Evolutionary conservation across 108 stramenopile species (phyloP), one percentile per base, ranked within the genome.

Genomic region (Cyclotella baltica): DNA sequence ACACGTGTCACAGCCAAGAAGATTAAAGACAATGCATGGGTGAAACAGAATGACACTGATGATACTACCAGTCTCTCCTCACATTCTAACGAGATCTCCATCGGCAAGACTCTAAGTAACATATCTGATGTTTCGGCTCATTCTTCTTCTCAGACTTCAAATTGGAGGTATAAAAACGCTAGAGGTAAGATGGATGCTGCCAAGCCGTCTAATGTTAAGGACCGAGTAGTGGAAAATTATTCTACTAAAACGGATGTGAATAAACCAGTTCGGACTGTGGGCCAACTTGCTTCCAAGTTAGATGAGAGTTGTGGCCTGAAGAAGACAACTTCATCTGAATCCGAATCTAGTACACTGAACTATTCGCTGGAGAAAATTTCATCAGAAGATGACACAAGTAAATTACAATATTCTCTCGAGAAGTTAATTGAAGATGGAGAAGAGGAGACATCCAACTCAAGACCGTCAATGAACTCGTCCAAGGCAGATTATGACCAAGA

Each of bases 51-150:
- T 27, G 46, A 47, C 15, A 65, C 46, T 1, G 64, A 65, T 65
- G 64, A 65, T 47, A 47, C 64, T 20, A 43, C 46, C 38, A 65
- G 64, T 43, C 64, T 65, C 25, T 65, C 64, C 38, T 65, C 64
- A 25, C 23, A 65, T 65, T 65, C 64, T 16, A 47, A 65, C 25
- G 22, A 65, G 19, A 43, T 15, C 15, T 33, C 64, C 0, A 47
- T 65, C 27, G 64, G 33, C 2, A 65, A 43, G 46, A 19, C 64
- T 2, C 18, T 16, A 9, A 34, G 18, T 6, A 65, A 47, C 23
- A 25, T 65, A 22, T 65, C 64, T 1, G 64, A 65, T 27, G 40
- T 47, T 47, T 65, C 64, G 15, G 46, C 64, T 47, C 64, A 38
- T 11, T 65, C 64, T 25, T 23, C 64, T 11, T 65, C 64, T 25